phyloP scores from a whole-genome alignment of 257 asterid genomes.

The Solanum peruvianum region DNA sequence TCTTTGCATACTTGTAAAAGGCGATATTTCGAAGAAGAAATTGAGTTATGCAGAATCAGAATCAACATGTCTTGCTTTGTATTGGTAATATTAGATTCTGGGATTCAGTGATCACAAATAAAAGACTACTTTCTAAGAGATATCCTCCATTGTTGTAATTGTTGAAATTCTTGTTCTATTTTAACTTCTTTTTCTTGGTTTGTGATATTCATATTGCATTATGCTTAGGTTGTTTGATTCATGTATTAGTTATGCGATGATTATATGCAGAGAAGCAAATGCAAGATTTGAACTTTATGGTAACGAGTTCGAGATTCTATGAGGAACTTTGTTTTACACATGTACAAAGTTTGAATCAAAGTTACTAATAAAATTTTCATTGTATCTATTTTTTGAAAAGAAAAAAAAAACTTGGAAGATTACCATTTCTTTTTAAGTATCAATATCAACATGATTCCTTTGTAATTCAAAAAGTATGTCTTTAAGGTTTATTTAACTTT shows the following conservation, averaged over 20 bases:
- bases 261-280: neutral
- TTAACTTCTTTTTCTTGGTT: neutral
- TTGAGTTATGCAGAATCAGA: neutral
- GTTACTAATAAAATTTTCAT: accelerated
- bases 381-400: neutral
- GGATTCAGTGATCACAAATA: neutral
- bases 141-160: neutral
- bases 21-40: neutral
- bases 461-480: neutral
- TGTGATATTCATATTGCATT: neutral
- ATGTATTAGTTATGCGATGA: neutral
- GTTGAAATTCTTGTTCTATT: neutral
- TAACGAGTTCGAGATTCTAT: neutral
- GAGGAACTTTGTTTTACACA: neutral
- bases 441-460: too few relatives aligned
- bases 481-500: neutral
- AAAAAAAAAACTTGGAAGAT: neutral
- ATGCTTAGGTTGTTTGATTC: neutral
- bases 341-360: neutral
- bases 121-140: neutral
- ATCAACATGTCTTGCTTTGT: neutral
- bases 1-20: neutral
- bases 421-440: too few relatives aligned
- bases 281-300: neutral
- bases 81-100: neutral